Evolutionary conservation across 2,329 filamentous ascomycete species (phyloP), one percentile per base, ranked within the genome.

Genomic region (Phialemoniopsis sp.): DNA sequence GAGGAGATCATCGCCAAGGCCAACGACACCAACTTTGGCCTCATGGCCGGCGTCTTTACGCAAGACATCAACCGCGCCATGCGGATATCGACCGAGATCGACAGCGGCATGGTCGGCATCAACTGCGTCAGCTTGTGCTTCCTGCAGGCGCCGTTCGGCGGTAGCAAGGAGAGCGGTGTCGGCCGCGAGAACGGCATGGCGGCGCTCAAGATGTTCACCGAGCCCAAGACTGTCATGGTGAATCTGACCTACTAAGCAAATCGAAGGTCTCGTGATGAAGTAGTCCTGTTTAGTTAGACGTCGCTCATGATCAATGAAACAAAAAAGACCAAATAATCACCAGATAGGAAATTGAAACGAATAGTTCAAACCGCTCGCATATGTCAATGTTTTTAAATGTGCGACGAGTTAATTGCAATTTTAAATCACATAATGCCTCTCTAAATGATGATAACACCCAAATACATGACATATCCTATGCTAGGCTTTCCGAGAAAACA

Each of bases 41-140:
- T 67, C 2, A 60, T 72, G 47, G 66, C 67, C 3, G 57, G 56
- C 0, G 67, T 85, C 3, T 83, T 82, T 54, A 84, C 77, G 0
- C 66, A 76, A 48, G 75, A 86, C 53, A 76, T 87, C 50, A 75
- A 76, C 50, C 75, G 73, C 47, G 82, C 79, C 4, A 73, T 78
- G 53, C 67, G 73, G 2, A 59, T 78, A 3, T 65, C 70, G 3
- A 62, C 68, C 3, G 64, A 68, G 34, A 66, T 87, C 34, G 80
- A 86, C 57, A 73, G 78, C 12, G 83, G 83, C 21, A 85, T 84
- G 73, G 81, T 87, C 4, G 84, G 81, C 66, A 76, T 87, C 54
- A 87, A 87, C 47, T 63, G 59, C 34, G 53, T 66, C 35, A 62
- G 56, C 40, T 45, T 62, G 14, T 52, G 57, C 40, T 64, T 66